These are phyloP conservation scores for Platanthera guangdongensis DNA, from an alignment of 106 monocot genomes.

Conservation along the genomic window DNA sequence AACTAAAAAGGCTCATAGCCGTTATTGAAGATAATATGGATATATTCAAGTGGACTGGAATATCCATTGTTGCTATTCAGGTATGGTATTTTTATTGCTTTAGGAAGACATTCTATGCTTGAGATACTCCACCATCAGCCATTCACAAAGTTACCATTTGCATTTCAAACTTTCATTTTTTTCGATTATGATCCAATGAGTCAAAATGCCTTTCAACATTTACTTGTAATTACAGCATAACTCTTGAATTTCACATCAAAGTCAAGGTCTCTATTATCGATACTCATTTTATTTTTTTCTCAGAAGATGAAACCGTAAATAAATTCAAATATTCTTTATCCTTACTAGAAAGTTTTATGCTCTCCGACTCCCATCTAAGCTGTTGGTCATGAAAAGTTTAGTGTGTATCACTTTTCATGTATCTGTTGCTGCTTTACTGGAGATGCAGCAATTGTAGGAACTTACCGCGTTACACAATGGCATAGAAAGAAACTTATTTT, in stretches of 20 bases:
- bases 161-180: not conserved
- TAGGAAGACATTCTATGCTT: not conserved
- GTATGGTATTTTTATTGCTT: constrained; percentile 5
- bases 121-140: not conserved
- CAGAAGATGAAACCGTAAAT: not conserved
- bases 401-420: not conserved
- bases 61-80: constrained; percentile 45
- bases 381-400: too few relatives aligned
- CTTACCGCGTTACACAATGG: not conserved
- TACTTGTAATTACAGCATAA: not conserved
- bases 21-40: constrained; percentile 50
- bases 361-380: not conserved
- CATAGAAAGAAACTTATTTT: not conserved
- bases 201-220: not conserved
- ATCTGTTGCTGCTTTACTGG: not conserved
- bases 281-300: not conserved
- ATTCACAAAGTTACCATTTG: not conserved
- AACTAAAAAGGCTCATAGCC: constrained; percentile 34
- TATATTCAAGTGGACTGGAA: constrained; percentile 31
- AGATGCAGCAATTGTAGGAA: not conserved
- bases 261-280: not conserved
- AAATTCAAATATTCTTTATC: not conserved
- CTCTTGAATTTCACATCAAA: not conserved
- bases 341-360: not conserved
- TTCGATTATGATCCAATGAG: not conserved